Conservation (phyloP, 768 basidiomycete species). For the Rhodotorula babjevae region DNA sequence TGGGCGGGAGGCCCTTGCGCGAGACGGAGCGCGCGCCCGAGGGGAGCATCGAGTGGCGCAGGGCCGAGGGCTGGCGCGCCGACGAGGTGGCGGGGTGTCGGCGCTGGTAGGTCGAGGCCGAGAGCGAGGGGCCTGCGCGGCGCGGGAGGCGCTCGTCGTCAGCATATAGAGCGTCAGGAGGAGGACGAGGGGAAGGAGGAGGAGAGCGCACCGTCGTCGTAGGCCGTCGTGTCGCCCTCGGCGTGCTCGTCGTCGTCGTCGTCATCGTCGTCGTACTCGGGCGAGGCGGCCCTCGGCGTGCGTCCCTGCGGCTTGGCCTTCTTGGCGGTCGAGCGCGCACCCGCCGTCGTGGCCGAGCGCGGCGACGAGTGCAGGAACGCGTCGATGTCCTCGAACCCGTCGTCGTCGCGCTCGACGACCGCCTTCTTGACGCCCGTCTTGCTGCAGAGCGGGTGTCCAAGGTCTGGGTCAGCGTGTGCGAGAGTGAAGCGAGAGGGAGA, state of each 20-base stretch:
- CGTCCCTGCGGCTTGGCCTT: not conserved
- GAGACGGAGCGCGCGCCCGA: slow-evolving; percentile 7
- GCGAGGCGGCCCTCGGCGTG: not conserved
- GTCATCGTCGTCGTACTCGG: slow-evolving; percentile 3
- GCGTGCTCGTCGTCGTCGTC: slow-evolving; percentile 2
- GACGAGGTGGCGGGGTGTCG: not conserved
- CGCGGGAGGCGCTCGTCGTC: no score
- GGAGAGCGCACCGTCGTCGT: slow-evolving; percentile 14
- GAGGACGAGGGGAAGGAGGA: not conserved
- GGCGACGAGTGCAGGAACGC: slow-evolving; percentile 45
- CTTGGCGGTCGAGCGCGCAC: slow-evolving; percentile 9
- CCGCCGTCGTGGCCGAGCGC: not conserved
- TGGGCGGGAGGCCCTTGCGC: not conserved
- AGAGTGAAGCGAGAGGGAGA: no score
- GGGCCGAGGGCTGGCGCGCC: slow-evolving; percentile 16
- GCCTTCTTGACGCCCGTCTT: slow-evolving; percentile 24
- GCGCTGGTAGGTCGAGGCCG: slow-evolving; percentile 11
- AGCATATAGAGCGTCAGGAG: no score
- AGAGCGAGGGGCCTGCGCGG: slow-evolving; percentile 7
- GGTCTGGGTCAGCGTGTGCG: no score
- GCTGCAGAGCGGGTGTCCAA: slow-evolving; percentile 11
- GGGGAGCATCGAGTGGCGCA: slow-evolving; percentile 20
- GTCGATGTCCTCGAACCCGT: slow-evolving; percentile 48
- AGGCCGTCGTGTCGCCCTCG: slow-evolving; percentile 19
- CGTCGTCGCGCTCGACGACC: slow-evolving; percentile 11